These are phyloP conservation scores for Podochytrium sp. DNA, from an alignment of 192 early-diverging fungal genomes.

Conservation along the genomic window DNA sequence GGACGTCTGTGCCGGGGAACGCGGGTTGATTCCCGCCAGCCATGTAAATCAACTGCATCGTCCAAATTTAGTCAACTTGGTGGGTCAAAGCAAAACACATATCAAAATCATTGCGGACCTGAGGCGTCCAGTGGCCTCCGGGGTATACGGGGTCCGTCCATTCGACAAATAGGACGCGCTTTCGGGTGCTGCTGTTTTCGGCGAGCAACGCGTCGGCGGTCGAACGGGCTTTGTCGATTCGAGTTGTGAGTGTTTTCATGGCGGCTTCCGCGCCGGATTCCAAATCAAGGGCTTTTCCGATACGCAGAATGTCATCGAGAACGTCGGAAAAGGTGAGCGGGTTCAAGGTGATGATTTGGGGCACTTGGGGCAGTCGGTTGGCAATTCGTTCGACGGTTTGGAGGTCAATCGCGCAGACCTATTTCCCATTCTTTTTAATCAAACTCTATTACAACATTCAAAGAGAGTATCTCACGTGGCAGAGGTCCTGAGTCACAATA, in stretches of 20 bases:
- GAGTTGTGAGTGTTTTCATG: conserved; percentile 19
- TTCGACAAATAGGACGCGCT: conserved; percentile 51
- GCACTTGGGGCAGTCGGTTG: conserved; percentile 42
- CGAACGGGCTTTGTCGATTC: conserved; percentile 29
- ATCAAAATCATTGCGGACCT: too few relatives aligned
- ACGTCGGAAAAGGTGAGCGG: conserved; percentile 51
- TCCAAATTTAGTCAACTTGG: too few relatives aligned
- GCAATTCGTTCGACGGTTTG: conserved; percentile 55
- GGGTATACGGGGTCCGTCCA: conserved; percentile 60
- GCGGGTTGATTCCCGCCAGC: conserved; percentile 51
- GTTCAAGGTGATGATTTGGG: conserved; percentile 55
- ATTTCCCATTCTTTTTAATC: background rate
- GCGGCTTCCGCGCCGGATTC: conserved; percentile 20
- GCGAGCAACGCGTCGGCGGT: conserved; percentile 24
- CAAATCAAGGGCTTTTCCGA: conserved; percentile 46
- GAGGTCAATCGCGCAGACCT: conserved; percentile 59
- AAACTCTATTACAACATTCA: background rate
- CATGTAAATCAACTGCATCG: conserved; percentile 48
- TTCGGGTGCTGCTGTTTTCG: conserved; percentile 15
- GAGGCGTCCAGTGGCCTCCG: conserved; percentile 54
- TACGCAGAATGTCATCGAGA: conserved; percentile 46
- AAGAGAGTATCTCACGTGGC: background rate
- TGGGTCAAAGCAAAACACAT: too few relatives aligned
- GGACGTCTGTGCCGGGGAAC: conserved; percentile 22
- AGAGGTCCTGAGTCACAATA: conserved; percentile 54